These are phyloP conservation scores for Zalerion maritima DNA, from an alignment of 495 filamentous ascomycete genomes.

Conservation along the genomic window DNA sequence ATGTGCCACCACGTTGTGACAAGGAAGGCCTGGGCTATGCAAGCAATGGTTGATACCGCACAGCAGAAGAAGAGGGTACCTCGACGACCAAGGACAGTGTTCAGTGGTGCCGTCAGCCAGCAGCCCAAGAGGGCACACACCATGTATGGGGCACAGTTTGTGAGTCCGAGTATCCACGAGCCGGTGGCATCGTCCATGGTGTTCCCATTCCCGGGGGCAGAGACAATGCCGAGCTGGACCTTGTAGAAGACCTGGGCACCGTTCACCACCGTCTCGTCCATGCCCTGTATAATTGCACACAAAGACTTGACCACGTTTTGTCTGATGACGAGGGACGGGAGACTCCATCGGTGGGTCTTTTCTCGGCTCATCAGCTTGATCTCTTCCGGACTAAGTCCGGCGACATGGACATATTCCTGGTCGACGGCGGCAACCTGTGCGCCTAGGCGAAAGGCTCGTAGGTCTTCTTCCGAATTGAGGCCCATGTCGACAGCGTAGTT, in stretches of 20 bases:
- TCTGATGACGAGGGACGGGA: slow-evolving; percentile 52
- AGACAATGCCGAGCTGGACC: slow-evolving; percentile 57
- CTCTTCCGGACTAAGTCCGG: slow-evolving; percentile 42
- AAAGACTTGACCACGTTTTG: slow-evolving; percentile 17
- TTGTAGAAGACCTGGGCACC: slow-evolving; percentile 59
- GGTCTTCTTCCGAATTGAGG: slow-evolving; percentile 46
- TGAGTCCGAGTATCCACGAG: slow-evolving; percentile 55
- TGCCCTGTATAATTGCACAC: slow-evolving; percentile 43
- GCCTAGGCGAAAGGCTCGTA: slow-evolving; percentile 56
- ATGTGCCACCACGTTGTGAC: slow-evolving; percentile 65
- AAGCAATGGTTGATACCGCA: slow-evolving; percentile 48
- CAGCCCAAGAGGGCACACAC: slow-evolving; percentile 64
- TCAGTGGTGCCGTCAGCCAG: slow-evolving; percentile 73
- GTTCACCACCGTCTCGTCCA: slow-evolving; percentile 71
- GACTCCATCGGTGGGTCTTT: slow-evolving; percentile 51
- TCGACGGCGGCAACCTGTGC: slow-evolving; percentile 43
- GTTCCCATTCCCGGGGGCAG: slow-evolving; percentile 25
- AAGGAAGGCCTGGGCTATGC: slow-evolving; percentile 63
- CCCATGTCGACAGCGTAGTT: slow-evolving; percentile 49
- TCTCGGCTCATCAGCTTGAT: slow-evolving; percentile 44
- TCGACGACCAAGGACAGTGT: slow-evolving; percentile 63
- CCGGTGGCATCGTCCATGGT: slow-evolving; percentile 16
- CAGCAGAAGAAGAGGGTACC: slow-evolving; percentile 75
- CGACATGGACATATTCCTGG: slow-evolving; percentile 34
- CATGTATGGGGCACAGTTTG: slow-evolving; percentile 56